Evolutionary conservation across 306 rosid species (phyloP).

Genomic region (Pueraria montana): DNA sequence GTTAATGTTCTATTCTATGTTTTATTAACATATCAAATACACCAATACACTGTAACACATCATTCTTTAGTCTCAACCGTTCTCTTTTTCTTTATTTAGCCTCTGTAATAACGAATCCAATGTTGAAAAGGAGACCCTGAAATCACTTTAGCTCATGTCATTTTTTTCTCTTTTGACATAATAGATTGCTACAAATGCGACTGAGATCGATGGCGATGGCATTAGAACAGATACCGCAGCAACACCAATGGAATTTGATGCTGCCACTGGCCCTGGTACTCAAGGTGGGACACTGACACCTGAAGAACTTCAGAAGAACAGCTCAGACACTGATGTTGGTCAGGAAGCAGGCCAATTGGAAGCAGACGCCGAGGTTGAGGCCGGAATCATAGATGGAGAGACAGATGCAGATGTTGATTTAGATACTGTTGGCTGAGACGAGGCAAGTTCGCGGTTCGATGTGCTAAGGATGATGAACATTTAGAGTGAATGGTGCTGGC

Average conservation of each 20-base stretch:
- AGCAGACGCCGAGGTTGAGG: slow-evolving; percentile 82
- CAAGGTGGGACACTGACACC: slow-evolving; percentile 73
- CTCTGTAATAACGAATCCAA: background rate
- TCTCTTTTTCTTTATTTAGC: slow-evolving; percentile 10
- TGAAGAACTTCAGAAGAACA: slow-evolving; percentile 81
- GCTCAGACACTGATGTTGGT: slow-evolving; percentile 80
- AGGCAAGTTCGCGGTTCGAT: slow-evolving; percentile 28
- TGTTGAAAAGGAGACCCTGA: slow-evolving; percentile 8
- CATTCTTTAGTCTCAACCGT: background rate
- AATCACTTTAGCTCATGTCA: slow-evolving; percentile 17
- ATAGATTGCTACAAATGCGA: slow-evolving; percentile 70
- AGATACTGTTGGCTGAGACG: slow-evolving; percentile 62
- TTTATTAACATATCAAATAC: background rate
- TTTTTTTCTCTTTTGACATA: slow-evolving; percentile 23
- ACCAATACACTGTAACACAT: background rate
- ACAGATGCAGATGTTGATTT: slow-evolving; percentile 80
- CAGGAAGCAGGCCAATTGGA: slow-evolving; percentile 92
- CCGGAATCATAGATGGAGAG: slow-evolving; percentile 88
- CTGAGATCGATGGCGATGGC: slow-evolving; percentile 82
- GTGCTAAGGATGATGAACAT: slow-evolving; percentile 24
- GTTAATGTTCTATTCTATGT: background rate
- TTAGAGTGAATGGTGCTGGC: slow-evolving; percentile 9
- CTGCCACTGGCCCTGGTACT: slow-evolving; percentile 53
- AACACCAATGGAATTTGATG: slow-evolving; percentile 74
- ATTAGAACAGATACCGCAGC: slow-evolving; percentile 63